These are phyloP conservation scores for Leccinum longicurvipes DNA, from an alignment of 768 basidiomycete species.

Conservation along the genomic window DNA sequence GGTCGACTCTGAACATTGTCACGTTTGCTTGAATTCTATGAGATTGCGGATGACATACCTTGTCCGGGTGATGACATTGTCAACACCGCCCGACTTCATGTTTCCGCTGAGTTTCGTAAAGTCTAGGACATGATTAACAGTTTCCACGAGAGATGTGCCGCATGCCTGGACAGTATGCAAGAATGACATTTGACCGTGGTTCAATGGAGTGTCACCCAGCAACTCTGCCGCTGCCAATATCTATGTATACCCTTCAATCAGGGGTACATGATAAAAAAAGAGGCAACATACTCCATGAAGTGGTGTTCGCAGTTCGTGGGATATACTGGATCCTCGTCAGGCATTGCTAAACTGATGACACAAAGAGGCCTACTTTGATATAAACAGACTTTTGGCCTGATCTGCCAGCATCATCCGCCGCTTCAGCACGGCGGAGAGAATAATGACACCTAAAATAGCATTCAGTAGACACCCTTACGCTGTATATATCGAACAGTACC, in stretches of 20 bases:
- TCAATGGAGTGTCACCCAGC: constrained; percentile 79
- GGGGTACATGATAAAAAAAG: neutral
- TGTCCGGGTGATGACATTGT: constrained; percentile 68
- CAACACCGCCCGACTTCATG: constrained; percentile 71
- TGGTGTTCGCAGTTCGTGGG: constrained; percentile 88
- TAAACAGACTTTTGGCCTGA: constrained; percentile 89
- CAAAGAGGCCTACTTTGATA: constrained; percentile 65
- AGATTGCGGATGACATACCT: constrained; percentile 42
- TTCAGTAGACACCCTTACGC: constrained; percentile 1
- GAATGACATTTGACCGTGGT: constrained; percentile 80
- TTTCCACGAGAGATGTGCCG: constrained; percentile 93
- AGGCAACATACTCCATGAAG: constrained; percentile 69
- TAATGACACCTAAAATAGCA: constrained; percentile 66
- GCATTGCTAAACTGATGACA: neutral
- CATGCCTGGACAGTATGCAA: constrained; percentile 92
- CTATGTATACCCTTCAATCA: constrained; percentile 31
- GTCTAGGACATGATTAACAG: constrained; percentile 94
- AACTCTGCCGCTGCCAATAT: constrained; percentile 91
- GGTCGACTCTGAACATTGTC: constrained; percentile 49
- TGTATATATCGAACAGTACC: constrained; percentile 37
- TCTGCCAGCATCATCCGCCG: constrained; percentile 92
- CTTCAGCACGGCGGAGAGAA: constrained; percentile 89
- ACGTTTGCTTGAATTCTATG: neutral
- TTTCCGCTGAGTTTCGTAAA: constrained; percentile 94
- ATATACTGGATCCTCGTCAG: constrained; percentile 55